phyloP scores from a whole-genome alignment of 345 rosid species.

The Crucihimalaya himalaica region DNA sequence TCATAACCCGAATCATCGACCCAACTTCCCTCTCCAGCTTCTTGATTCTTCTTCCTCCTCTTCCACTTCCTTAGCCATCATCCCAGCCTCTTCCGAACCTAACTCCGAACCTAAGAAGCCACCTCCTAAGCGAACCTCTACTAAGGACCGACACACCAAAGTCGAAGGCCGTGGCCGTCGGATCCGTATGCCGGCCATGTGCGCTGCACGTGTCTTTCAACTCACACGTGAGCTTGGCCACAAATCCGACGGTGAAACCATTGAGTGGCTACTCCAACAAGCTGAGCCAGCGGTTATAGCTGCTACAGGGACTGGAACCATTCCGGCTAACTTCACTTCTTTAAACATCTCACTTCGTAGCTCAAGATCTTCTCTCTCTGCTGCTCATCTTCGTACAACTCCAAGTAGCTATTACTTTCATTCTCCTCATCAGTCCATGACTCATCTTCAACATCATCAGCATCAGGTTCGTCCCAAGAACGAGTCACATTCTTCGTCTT shows the following conservation, averaged over 20 bases:
- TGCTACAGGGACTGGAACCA: constrained; percentile 93
- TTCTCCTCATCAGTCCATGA: constrained; percentile 27
- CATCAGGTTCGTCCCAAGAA: constrained; percentile 40
- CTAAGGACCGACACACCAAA: constrained; percentile 92
- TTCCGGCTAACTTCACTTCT: constrained; percentile 89
- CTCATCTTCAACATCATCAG: constrained; percentile 20
- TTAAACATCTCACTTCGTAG: constrained; percentile 85
- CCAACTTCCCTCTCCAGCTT: constrained; percentile 80
- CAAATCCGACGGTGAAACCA: constrained; percentile 90
- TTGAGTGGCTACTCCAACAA: constrained; percentile 86
- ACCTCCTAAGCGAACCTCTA: constrained; percentile 69
- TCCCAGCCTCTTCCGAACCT: constrained; percentile 40
- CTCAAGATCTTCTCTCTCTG: constrained; percentile 73
- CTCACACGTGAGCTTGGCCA: constrained; percentile 89
- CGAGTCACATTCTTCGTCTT: constrained; percentile 38
- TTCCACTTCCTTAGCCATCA: constrained; percentile 41
- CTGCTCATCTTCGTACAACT: constrained; percentile 64
- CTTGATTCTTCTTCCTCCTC: constrained; percentile 54
- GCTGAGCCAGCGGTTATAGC: constrained; percentile 92
- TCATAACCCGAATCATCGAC: constrained; percentile 53
- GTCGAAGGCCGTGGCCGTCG: constrained; percentile 96
- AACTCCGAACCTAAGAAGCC: constrained; percentile 52
- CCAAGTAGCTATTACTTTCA: constrained; percentile 46
- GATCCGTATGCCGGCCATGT: constrained; percentile 93
- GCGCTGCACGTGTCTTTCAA: constrained; percentile 95